Conservation (phyloP, 1,139 yeast genomes). For the Yamadazyma taylorii region DNA sequence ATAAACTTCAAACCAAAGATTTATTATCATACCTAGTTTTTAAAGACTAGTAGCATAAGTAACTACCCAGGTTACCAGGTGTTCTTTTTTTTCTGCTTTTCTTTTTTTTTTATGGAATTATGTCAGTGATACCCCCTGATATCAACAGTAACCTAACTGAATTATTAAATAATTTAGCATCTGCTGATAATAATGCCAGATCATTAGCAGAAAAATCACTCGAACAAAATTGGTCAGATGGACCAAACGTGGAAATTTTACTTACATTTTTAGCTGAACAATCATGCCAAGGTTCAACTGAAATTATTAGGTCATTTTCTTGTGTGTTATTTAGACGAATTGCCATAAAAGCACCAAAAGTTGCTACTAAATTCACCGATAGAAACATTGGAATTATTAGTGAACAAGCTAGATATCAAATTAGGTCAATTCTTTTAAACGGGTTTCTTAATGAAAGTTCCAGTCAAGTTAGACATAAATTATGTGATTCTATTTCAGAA, state of each 20-base stretch:
- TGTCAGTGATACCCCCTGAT: constrained; percentile 66
- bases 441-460: constrained; percentile 70
- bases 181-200: constrained; percentile 75
- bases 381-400: constrained; percentile 74
- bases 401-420: constrained; percentile 57
- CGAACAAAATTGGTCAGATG: constrained; percentile 72
- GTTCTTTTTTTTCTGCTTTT: too few relatives aligned
- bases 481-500: constrained; percentile 93
- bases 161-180: constrained; percentile 67
- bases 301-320: constrained; percentile 60
- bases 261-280: constrained; percentile 82
- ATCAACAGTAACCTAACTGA: constrained; percentile 55
- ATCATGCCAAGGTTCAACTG: constrained; percentile 60
- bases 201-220: constrained; percentile 74
- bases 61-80: too few relatives aligned
- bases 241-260: constrained; percentile 61
- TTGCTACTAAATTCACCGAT: constrained; percentile 61
- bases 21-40: too few relatives aligned
- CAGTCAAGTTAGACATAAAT: constrained; percentile 79
- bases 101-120: constrained; percentile 17
- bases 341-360: constrained; percentile 74
- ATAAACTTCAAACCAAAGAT: too few relatives aligned
- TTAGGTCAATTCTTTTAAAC: constrained; percentile 63
- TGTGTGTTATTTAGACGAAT: constrained; percentile 90
- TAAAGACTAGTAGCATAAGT: too few relatives aligned